A percentile compares a stretch with the other conserved stretches of the same genome.
phyloP scores from a whole-genome alignment of 2,329 filamentous ascomycete genomes.

The Samsoniella hepiali region DNA sequence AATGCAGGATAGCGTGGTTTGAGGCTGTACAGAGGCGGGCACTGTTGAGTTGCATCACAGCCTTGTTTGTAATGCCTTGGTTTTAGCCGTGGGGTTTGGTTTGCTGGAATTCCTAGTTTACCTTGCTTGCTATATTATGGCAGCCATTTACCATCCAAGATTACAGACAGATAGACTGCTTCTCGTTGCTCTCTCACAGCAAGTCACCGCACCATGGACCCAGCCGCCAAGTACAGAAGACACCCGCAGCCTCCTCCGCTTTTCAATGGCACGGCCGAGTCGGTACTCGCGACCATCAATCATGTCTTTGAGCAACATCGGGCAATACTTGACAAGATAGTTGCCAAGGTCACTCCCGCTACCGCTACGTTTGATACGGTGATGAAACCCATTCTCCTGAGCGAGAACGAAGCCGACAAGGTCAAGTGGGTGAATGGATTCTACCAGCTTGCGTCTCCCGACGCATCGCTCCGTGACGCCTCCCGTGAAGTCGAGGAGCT shows the following conservation, averaged over 20 bases:
- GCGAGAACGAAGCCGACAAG: slow-evolving; percentile 64
- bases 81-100: neutral
- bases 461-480: slow-evolving; percentile 67
- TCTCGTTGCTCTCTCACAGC: neutral
- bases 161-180: too few relatives aligned
- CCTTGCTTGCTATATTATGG: neutral
- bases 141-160: neutral
- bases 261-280: slow-evolving; percentile 71
- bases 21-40: neutral
- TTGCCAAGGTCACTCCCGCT: slow-evolving; percentile 53
- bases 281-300: slow-evolving; percentile 66
- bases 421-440: slow-evolving; percentile 68
- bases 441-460: slow-evolving; percentile 75
- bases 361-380: slow-evolving; percentile 53
- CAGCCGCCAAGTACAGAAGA: slow-evolving; percentile 61
- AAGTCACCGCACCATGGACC: slow-evolving; percentile 52
- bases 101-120: neutral
- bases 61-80: neutral
- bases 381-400: slow-evolving; percentile 66
- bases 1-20: neutral
- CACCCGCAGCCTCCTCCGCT: slow-evolving; percentile 75
- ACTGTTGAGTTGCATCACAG: neutral
- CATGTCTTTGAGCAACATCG: slow-evolving; percentile 61
- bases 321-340: slow-evolving; percentile 63
- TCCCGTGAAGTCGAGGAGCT: slow-evolving; percentile 73